Percentiles rank a stretch among this genome's conserved stretches.
Evolutionary conservation across 495 filamentous ascomycete species (phyloP).

Genomic region (Glonium stellatum): DNA sequence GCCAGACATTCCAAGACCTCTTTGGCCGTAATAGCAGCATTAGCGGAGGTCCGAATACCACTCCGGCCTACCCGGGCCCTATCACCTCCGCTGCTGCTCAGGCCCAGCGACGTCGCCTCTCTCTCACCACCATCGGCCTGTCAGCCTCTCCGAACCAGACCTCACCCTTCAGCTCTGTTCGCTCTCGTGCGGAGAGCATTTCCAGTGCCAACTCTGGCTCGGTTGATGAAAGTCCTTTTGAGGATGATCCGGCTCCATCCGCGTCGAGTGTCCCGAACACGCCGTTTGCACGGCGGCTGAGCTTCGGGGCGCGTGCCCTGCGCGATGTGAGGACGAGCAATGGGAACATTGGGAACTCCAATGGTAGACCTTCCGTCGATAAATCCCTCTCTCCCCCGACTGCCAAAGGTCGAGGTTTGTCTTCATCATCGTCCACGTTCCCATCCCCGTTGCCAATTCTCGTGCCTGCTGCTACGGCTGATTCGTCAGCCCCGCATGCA

Average conservation of each 20-base stretch:
- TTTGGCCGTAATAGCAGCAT: constrained; percentile 27
- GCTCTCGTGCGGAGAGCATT: constrained; percentile 62
- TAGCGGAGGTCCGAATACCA: constrained; percentile 6
- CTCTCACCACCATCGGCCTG: constrained; percentile 76
- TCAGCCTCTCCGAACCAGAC: constrained; percentile 66
- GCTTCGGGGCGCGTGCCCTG: constrained; percentile 83
- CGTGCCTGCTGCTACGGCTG: constrained; percentile 36
- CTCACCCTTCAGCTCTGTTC: constrained; percentile 49
- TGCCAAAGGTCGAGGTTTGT: constrained; percentile 46
- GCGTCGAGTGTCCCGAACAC: constrained; percentile 45
- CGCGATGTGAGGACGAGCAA: constrained; percentile 53
- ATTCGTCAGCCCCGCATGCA: constrained; percentile 22
- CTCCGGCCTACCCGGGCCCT: constrained; percentile 35
- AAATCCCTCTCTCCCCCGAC: constrained; percentile 40
- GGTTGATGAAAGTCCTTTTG: constrained; percentile 79
- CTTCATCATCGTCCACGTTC: constrained; percentile 26
- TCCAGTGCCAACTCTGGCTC: constrained; percentile 63
- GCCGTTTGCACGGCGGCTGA: constrained; percentile 79
- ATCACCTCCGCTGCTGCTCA: constrained; percentile 57
- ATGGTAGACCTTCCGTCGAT: constrained; percentile 35
- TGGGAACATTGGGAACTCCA: constrained; percentile 32
- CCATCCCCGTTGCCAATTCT: constrained; percentile 14
- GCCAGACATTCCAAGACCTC: constrained; percentile 36
- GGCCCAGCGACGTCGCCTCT: constrained; percentile 73
- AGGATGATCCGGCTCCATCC: constrained; percentile 59